Conservation (phyloP, 441 rosid species). For the Populus hybrid region DNA sequence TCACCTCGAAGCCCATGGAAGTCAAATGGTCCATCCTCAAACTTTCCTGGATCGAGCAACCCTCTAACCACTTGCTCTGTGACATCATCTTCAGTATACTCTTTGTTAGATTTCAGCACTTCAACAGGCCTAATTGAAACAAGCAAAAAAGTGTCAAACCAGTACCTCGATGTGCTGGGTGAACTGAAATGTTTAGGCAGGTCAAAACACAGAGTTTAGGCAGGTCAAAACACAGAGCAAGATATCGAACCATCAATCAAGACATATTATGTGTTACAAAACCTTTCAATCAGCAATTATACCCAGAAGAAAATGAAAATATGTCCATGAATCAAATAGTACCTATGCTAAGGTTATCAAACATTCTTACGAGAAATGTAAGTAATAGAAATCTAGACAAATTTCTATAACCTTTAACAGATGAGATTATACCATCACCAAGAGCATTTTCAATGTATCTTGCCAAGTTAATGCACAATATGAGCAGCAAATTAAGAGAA, state of each 20-base stretch:
- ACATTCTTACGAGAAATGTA: neutral
- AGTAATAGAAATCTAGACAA: neutral
- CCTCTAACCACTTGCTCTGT: too few species aligned
- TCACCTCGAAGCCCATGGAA: too few species aligned
- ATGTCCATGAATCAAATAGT: neutral
- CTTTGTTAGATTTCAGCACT: conserved; percentile 55
- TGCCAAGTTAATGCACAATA: neutral
- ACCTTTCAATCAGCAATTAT: neutral
- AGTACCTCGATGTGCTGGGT: neutral
- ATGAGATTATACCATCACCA: neutral
- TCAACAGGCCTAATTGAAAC: conserved; percentile 53
- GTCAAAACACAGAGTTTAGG: too few species aligned
- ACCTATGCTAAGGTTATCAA: neutral
- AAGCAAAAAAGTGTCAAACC: conserved; percentile 1
- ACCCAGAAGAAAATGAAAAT: neutral
- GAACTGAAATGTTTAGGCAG: neutral
- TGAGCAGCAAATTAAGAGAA: neutral
- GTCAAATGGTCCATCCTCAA: too few species aligned
- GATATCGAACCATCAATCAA: neutral
- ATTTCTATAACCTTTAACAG: neutral
- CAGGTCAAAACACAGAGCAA: neutral
- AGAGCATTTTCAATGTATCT: neutral
- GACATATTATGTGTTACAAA: neutral
- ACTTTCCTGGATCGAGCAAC: too few species aligned
- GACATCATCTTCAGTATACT: too few species aligned